phyloP scores from a whole-genome alignment of 116 monocot genomes.

The Posidonia oceanica region DNA sequence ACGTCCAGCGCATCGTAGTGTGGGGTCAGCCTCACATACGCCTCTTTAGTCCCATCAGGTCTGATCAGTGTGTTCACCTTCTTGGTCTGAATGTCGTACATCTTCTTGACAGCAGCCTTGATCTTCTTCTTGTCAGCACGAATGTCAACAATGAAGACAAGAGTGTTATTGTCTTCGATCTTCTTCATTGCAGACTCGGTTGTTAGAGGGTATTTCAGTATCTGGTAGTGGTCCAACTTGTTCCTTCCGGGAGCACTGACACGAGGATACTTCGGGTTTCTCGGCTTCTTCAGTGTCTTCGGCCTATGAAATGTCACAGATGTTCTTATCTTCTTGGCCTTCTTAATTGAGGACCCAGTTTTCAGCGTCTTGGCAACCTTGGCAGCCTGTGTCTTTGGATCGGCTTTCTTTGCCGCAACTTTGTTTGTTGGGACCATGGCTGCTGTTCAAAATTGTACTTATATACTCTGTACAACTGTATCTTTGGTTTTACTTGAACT shows the following conservation, averaged over 20 bases:
- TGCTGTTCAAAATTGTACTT: no score
- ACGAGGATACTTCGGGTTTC: constrained; percentile 42
- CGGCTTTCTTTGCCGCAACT: constrained; percentile 22
- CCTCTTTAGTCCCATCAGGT: constrained; percentile 38
- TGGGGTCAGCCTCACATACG: constrained; percentile 28
- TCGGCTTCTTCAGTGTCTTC: constrained; percentile 32
- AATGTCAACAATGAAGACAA: constrained; percentile 49
- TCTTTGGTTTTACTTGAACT: no score
- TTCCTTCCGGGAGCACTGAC: constrained; percentile 38
- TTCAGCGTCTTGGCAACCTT: constrained; percentile 46
- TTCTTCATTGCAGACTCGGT: constrained; percentile 54
- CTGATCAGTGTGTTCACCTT: constrained; percentile 50
- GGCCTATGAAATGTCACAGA: constrained; percentile 47
- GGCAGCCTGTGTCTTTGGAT: constrained; percentile 34
- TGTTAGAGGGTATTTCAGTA: constrained; percentile 41
- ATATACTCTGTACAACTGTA: no score
- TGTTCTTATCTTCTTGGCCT: constrained; percentile 35
- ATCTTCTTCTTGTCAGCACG: constrained; percentile 54
- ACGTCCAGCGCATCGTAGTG: constrained; percentile 35
- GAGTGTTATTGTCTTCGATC: constrained; percentile 45
- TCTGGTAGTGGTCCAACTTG: constrained; percentile 42
- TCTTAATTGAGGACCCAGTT: constrained; percentile 27
- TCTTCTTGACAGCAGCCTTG: constrained; percentile 48
- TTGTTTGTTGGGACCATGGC: no score
- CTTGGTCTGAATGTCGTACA: constrained; percentile 49